These are phyloP conservation scores for Caloboletus firmus DNA, from an alignment of 1,284 basidiomycete species.

Conservation along the genomic window DNA sequence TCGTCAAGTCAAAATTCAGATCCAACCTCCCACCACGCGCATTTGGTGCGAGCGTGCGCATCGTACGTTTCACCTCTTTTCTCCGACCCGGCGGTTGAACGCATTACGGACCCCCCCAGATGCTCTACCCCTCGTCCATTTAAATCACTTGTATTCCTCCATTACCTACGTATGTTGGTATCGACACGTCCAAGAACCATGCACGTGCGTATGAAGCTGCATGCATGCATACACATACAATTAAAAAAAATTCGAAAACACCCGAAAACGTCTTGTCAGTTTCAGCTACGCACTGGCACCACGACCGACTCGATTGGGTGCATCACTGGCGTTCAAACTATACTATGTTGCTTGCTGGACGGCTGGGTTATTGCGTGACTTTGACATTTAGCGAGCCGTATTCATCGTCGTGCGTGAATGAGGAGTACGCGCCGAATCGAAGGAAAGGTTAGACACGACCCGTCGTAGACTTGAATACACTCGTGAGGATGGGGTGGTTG, in stretches of 20 bases:
- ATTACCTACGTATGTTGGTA: conserved; percentile 19
- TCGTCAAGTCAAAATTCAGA: conserved; percentile 97
- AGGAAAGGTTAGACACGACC: no score
- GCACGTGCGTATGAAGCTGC: conserved; percentile 22
- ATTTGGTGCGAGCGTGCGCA: conserved; percentile 92
- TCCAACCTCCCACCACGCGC: conserved; percentile 95
- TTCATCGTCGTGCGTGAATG: not conserved
- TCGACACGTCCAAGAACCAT: conserved; percentile 4
- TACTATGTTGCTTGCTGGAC: not conserved
- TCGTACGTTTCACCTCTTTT: conserved; percentile 56
- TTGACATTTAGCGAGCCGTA: not conserved
- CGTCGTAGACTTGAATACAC: not conserved
- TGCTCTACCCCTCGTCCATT: conserved; percentile 56
- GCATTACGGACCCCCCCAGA: conserved; percentile 30
- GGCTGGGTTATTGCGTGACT: not conserved
- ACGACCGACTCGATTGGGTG: not conserved
- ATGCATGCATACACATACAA: conserved; percentile 14
- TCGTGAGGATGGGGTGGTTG: not conserved
- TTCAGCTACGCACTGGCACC: not conserved
- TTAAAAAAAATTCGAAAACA: conserved; percentile 15
- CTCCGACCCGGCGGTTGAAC: not conserved
- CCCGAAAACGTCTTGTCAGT: not conserved
- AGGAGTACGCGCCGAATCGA: no score
- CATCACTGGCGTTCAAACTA: not conserved
- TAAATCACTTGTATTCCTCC: conserved; percentile 32